phyloP scores from a whole-genome alignment of 352 stramenopile species.

The Phytopythium kandeliae region DNA sequence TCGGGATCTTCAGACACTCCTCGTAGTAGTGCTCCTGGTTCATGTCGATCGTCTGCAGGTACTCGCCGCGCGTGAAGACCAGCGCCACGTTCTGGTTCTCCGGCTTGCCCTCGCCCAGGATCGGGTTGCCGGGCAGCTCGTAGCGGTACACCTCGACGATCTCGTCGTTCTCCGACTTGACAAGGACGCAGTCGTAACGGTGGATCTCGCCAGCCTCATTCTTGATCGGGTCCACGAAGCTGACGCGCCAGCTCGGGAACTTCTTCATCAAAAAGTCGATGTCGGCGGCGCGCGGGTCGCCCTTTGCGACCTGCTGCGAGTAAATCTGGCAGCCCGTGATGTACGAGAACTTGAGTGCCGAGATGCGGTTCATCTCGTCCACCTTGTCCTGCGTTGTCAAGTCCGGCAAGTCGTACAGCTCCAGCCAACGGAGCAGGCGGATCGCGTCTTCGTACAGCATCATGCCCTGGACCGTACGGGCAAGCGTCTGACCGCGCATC shows the following conservation, averaged over 20 bases:
- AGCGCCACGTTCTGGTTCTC: slow-evolving; percentile 88
- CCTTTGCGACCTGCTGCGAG: slow-evolving; percentile 67
- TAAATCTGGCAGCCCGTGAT: slow-evolving; percentile 88
- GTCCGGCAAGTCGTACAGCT: slow-evolving; percentile 57
- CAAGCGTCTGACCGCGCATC: slow-evolving; percentile 79
- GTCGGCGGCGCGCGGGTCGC: slow-evolving; percentile 78
- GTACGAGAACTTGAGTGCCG: slow-evolving; percentile 85
- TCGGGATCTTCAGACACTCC: slow-evolving; percentile 85
- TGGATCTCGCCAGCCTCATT: slow-evolving; percentile 26
- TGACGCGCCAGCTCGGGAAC: slow-evolving; percentile 85
- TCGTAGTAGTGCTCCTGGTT: slow-evolving; percentile 90
- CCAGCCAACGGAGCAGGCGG: slow-evolving; percentile 78
- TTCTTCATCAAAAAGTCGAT: slow-evolving; percentile 88
- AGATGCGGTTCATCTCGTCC: slow-evolving; percentile 81
- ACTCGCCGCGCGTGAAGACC: slow-evolving; percentile 82
- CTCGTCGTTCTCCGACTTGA: slow-evolving; percentile 71
- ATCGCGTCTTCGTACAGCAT: slow-evolving; percentile 89
- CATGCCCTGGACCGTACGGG: slow-evolving; percentile 85
- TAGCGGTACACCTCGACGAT: slow-evolving; percentile 89
- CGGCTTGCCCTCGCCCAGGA: slow-evolving; percentile 83
- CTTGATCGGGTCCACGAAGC: slow-evolving; percentile 78
- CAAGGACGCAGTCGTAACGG: slow-evolving; percentile 72
- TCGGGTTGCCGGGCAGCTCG: slow-evolving; percentile 83
- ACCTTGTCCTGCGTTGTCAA: slow-evolving; percentile 68
- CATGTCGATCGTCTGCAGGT: slow-evolving; percentile 89